Base-by-base conservation (phyloP, 2,329 filamentous ascomycete species). In the Pseudogymnoascus sp. region DNA sequence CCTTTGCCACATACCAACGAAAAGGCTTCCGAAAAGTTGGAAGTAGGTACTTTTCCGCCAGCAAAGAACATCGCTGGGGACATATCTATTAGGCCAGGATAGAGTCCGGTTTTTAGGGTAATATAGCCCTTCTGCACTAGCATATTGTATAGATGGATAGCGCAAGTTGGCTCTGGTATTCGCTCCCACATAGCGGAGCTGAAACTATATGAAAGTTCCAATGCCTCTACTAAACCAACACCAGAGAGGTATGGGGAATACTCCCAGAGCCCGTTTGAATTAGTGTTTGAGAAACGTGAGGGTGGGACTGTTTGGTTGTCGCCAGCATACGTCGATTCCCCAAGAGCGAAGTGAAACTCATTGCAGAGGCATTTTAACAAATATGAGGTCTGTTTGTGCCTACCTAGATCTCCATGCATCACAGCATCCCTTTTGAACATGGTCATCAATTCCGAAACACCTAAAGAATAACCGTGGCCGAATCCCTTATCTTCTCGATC, bases 221-320 rank as follows among this genome's bases (percentile, higher is more conserved):
- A 71, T 1, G 68, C 75, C 64, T 81, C 78, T 57, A 72, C 68
- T 5, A 81, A 69, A 0, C 77, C 76, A 9, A 73, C 73, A 13
- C 77, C 79, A 37, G 78, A 81, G 2, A 80, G 71, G 37, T 75
- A 80, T 0, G 79, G 79, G 2, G 76, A 81, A 61, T 77, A 79
- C 15, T 77, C 74, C 74, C 75, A 81, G 0, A 81, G 68, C 0
- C 77, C 78, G 57, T 81, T 79, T 0, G 72, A 5, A 62, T 77
- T 72, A 1, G 71, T 71, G 11, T 68, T 66, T 0, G 73, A 67
- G 64, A 81, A 80, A 0, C 74, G 74, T 2, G 78, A 79, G 2
- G 72, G 72, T 0, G 75, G 72, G 33, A 78, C 75, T 0, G 59
- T 68, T 4, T n/a, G 65, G 72, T 60, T 68, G 4, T 21, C 68